A percentile compares a stretch with the other conserved stretches of the same genome.
Evolutionary conservation across 768 basidiomycete species (phyloP).

Genomic region (Calocera viscosa): DNA sequence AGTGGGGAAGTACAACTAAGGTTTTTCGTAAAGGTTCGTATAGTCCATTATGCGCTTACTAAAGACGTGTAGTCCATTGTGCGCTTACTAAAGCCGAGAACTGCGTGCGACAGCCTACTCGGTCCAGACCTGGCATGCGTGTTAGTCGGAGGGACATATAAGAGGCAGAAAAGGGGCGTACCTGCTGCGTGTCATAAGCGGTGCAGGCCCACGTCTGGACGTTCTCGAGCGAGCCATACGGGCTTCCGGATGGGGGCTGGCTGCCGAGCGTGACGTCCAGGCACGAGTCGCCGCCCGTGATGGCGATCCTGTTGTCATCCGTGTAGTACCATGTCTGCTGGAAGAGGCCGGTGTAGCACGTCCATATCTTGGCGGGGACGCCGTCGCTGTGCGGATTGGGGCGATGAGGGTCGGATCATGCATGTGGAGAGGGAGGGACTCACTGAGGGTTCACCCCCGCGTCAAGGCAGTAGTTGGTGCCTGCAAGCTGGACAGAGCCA

Average conservation of each 20-base stretch:
- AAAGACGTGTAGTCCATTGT: too few relatives aligned
- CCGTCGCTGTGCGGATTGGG: background rate
- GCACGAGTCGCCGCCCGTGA: slow-evolving; percentile 3
- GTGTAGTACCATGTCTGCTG: slow-evolving; percentile 22
- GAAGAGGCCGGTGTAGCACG: slow-evolving; percentile 15
- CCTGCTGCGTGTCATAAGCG: background rate
- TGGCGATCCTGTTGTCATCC: slow-evolving; percentile 18
- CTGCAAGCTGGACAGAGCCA: slow-evolving; percentile 11
- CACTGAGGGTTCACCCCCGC: slow-evolving; percentile 16
- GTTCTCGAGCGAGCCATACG: background rate
- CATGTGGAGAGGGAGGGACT: background rate
- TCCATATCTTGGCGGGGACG: slow-evolving; percentile 7
- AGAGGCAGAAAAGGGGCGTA: too few relatives aligned
- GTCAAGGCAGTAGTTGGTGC: slow-evolving; percentile 21
- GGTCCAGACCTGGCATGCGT: too few relatives aligned
- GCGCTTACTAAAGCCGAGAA: too few relatives aligned
- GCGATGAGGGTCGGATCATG: background rate
- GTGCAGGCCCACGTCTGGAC: background rate
- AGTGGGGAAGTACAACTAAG: too few relatives aligned
- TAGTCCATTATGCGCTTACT: too few relatives aligned
- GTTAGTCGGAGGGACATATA: too few relatives aligned
- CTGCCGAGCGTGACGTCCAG: background rate
- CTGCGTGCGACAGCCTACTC: too few relatives aligned
- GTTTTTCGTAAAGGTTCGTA: too few relatives aligned
- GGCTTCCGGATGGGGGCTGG: background rate